Base-by-base conservation (phyloP, 371 early-diverging fungal species). In the Mortierella sp. region DNA sequence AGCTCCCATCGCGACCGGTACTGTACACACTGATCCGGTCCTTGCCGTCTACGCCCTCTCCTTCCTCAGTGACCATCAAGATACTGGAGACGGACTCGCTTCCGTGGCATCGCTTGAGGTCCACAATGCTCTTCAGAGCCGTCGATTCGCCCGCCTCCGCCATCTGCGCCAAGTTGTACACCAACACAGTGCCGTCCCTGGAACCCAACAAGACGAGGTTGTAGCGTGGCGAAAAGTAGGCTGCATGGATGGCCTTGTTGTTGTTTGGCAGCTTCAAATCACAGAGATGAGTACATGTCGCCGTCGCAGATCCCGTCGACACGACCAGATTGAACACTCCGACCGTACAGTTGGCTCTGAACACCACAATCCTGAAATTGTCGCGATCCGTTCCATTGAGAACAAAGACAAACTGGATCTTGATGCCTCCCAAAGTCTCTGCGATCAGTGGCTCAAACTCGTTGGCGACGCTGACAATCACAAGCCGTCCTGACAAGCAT, bases 1-100 rank as follows among this genome's bases (percentile, higher is more conserved):
- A 93, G 40, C 88, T 87, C 1, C 94, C 94, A 84, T 94, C 94
- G 10, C 94, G 88, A 6, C 94, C 94, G 7, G 92, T 90, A 2
- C 93, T 90, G 78, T 89, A 92, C 29, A 94, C 89, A 1, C 74
- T 79, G 34, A 93, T 70, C 24, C 85, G 82, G 8, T 85, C 79
- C 10, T 72, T 75, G n/a, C 81, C 82, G 9, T 86, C 77, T 8
- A 72, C 58, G 0, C 86, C 86, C 37, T 86, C 79, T 7, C 76
- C 82, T 65, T 74, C 70, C 45, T 66, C 76, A 14, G 77, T 80
- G 55, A 79, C 66, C 74, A 77, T 65, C 65, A 78, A 45, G 29
- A 77, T 79, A 45, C 78, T 80, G 10, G 84, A 80, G 24, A 77
- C 85, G 9, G 79, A 86, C 52, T 71, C 80, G 73, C 2, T 91